A percentile compares a stretch with the other conserved stretches of the same genome.
phyloP scores from a whole-genome alignment of 331 rosid species.

The Quercus phellos region DNA sequence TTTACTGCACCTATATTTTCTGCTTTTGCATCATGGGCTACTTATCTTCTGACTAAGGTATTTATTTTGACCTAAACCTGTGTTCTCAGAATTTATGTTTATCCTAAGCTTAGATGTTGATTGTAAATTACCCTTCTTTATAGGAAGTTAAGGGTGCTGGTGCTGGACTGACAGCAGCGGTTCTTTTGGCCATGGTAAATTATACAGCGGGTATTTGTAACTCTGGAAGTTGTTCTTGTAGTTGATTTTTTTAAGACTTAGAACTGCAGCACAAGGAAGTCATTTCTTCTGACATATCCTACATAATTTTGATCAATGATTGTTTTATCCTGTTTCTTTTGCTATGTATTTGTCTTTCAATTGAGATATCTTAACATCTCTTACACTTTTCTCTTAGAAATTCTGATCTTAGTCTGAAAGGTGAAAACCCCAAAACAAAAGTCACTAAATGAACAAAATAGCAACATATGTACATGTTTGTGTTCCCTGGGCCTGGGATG shows the following conservation, averaged over 20 bases:
- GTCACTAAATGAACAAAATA: background rate
- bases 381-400: background rate
- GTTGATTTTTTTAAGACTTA: background rate
- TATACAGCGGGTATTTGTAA: slow-evolving; percentile 22
- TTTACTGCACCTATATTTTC: slow-evolving; percentile 98
- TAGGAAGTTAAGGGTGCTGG: slow-evolving; percentile 96
- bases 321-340: background rate
- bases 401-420: background rate
- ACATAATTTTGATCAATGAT: background rate
- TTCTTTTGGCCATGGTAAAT: slow-evolving; percentile 88
- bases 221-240: slow-evolving; percentile 3
- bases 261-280: background rate
- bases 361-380: background rate
- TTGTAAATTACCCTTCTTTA: slow-evolving; percentile 19
- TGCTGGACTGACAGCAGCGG: slow-evolving; percentile 96
- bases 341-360: background rate
- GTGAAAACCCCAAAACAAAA: background rate
- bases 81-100: background rate
- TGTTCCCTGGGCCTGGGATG: background rate
- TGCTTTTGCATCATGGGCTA: slow-evolving; percentile 96
- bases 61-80: slow-evolving; percentile 15
- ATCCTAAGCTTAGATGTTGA: slow-evolving; percentile 18
- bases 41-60: slow-evolving; percentile 89
- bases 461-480: background rate
- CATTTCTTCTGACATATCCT: background rate